Base-by-base conservation (phyloP, 345 rosid genomes). In the Rubroshorea leprosula region DNA sequence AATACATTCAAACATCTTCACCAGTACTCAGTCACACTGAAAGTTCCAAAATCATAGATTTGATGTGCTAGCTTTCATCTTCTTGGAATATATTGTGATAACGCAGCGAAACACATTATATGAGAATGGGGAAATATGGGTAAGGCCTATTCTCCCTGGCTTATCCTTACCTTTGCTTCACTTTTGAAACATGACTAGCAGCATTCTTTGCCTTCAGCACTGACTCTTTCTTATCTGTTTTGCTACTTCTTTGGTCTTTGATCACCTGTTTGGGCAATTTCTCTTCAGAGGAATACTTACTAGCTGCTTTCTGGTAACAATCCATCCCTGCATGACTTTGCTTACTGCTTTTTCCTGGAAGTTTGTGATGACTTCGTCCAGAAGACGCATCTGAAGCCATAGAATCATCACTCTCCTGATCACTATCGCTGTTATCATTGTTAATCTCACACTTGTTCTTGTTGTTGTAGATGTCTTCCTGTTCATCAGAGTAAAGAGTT, bases 351-450 rank as follows among this genome's bases (percentile, higher is more conserved):
- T 52, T 48, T 52, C 59, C 25, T 48, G 63, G 54, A 63, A 68
- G 46, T 55, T 80, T 67, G 4, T 22, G 76, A 47, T 66, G 77
- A 47, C 79, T 73, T 62, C 83, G 87, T 12, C 86, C 82, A 5
- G 92, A 85, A 18, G 88, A 80, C 45, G 92, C 92, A 64, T 85
- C 92, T 23, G 88, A 85, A 41, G 81, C 75, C 92, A 85, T 80
- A 0, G 92, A 85, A 41, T 82, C 88, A 73, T 82, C 92, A 43
- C 83, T 81, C 55, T 78, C 75, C 41, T 57, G 63, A 46, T 47
- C 61, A 60, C 19, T 43, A 54, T 59, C 48, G 19, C 55, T 54
- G 11, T 63, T 60, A 20, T 44, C 55, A 21, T 31, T 48, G 47
- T 58, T 20, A n/a, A 72, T 49, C 35, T 62, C 64, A 49, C 41